Evolutionary conservation across 805 yeast species (phyloP).

Genomic region (Candida chilensis): DNA sequence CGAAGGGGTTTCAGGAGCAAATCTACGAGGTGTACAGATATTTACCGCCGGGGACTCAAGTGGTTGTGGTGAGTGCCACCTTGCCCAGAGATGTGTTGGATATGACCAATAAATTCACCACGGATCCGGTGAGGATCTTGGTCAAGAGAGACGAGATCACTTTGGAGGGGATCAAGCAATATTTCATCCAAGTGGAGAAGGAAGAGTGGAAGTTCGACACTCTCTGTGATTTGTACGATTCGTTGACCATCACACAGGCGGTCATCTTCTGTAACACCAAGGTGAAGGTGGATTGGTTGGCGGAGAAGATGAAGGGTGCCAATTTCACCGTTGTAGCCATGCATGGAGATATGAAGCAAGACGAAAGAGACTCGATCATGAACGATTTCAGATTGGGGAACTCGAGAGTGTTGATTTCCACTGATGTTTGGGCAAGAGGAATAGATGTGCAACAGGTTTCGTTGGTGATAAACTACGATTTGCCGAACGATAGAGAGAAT

Average conservation of each 20-base stretch:
- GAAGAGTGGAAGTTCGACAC: conserved; percentile 95
- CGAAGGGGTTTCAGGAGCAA: conserved; percentile 92
- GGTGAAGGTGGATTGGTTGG: conserved; percentile 86
- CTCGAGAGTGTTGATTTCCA: conserved; percentile 88
- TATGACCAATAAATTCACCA: conserved; percentile 86
- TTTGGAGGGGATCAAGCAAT: conserved; percentile 91
- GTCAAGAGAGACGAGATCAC: conserved; percentile 94
- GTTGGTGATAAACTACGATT: conserved; percentile 88
- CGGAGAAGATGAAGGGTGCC: conserved; percentile 67
- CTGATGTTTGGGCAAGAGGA: conserved; percentile 98
- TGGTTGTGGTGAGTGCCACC: conserved; percentile 92
- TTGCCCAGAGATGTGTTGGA: conserved; percentile 87
- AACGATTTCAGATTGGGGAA: conserved; percentile 90
- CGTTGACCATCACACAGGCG: conserved; percentile 92
- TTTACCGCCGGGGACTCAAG: conserved; percentile 82
- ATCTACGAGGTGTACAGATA: conserved; percentile 84
- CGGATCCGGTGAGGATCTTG: conserved; percentile 86
- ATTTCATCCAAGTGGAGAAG: conserved; percentile 80
- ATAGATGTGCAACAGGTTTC: conserved; percentile 98
- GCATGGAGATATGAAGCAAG: conserved; percentile 96
- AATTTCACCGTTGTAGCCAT: conserved; percentile 91
- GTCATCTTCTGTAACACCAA: conserved; percentile 97
- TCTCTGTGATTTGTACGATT: conserved; percentile 89
- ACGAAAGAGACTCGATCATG: conserved; percentile 92
- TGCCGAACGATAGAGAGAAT: conserved; percentile 89